These are phyloP conservation scores for Leccinum subspadiceum DNA, from an alignment of 1,284 basidiomycete species.

Conservation along the genomic window DNA sequence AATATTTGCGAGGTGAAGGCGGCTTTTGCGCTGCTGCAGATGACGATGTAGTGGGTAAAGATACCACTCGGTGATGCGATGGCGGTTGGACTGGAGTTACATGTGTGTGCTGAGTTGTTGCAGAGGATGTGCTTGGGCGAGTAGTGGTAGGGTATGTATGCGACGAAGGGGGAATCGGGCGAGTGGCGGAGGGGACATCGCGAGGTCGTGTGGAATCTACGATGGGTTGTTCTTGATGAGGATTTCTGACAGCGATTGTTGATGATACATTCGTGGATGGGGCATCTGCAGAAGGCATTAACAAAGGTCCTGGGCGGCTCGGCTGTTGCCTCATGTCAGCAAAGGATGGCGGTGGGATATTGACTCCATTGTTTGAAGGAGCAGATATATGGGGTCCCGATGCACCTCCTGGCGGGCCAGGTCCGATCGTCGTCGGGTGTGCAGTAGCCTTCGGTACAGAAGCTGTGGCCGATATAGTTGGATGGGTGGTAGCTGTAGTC, in stretches of 20 bases:
- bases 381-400: constrained; percentile 11
- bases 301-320: constrained; percentile 14
- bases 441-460: constrained; percentile 9
- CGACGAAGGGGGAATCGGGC: constrained; percentile 22
- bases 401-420: constrained; percentile 6
- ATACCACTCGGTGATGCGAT: constrained; percentile 30
- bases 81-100: constrained; percentile 21
- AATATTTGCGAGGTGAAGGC: constrained; percentile 30
- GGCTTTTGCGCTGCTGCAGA: constrained; percentile 23
- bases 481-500: not conserved
- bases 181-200: constrained; percentile 19
- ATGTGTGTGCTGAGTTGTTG: constrained; percentile 23
- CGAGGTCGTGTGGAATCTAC: constrained; percentile 26
- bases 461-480: constrained; percentile 2
- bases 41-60: constrained; percentile 22
- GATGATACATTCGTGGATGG: constrained; percentile 12
- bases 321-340: constrained; percentile 23
- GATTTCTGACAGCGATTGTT: constrained; percentile 18
- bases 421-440: not conserved
- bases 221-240: constrained; percentile 21
- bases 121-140: constrained; percentile 20
- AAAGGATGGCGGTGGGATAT: constrained; percentile 12
- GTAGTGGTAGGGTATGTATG: constrained; percentile 23
- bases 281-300: constrained; percentile 17
- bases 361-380: constrained; percentile 2